Evolutionary conservation across 2,329 filamentous ascomycete genomes (phyloP).

Genomic region (Aspergillus puulaauensis): DNA sequence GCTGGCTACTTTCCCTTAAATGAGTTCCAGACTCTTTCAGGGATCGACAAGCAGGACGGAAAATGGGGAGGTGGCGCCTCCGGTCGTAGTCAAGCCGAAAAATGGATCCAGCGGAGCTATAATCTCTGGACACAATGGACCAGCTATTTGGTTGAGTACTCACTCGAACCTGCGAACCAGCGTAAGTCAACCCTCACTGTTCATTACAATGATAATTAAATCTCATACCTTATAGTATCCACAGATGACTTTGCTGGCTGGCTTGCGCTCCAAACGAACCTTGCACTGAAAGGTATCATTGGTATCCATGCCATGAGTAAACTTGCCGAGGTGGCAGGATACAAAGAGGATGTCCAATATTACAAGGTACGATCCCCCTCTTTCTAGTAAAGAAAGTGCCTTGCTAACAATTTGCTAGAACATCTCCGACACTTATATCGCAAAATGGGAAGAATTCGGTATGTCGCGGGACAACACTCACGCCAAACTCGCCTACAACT

Average conservation of each 20-base stretch:
- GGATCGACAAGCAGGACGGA: constrained; percentile 60
- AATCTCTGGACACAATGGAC: constrained; percentile 75
- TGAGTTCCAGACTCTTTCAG: constrained; percentile 49
- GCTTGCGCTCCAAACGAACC: constrained; percentile 74
- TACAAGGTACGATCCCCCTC: constrained; percentile 48
- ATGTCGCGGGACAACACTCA: constrained; percentile 70
- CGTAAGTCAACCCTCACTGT: constrained; percentile 36
- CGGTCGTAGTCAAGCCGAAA: constrained; percentile 57
- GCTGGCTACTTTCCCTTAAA: constrained; percentile 49
- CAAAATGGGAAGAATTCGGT: constrained; percentile 69
- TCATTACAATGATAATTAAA: neutral
- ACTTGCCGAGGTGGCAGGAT: constrained; percentile 62
- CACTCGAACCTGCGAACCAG: constrained; percentile 72
- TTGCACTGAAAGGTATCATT: constrained; percentile 81
- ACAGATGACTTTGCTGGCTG: constrained; percentile 84
- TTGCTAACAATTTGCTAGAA: constrained; percentile 35
- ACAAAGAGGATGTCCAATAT: constrained; percentile 55
- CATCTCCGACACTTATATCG: constrained; percentile 66
- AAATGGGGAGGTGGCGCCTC: constrained; percentile 57
- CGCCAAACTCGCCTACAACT: constrained; percentile 76
- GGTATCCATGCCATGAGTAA: constrained; percentile 77
- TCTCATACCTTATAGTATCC: constrained; percentile 51
- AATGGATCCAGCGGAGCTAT: constrained; percentile 70
- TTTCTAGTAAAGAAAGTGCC: neutral
- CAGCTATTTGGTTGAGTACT: constrained; percentile 71